Evolutionary conservation across 1,284 basidiomycete genomes (phyloP).

Genomic region (Butyriboletus appendiculatus): DNA sequence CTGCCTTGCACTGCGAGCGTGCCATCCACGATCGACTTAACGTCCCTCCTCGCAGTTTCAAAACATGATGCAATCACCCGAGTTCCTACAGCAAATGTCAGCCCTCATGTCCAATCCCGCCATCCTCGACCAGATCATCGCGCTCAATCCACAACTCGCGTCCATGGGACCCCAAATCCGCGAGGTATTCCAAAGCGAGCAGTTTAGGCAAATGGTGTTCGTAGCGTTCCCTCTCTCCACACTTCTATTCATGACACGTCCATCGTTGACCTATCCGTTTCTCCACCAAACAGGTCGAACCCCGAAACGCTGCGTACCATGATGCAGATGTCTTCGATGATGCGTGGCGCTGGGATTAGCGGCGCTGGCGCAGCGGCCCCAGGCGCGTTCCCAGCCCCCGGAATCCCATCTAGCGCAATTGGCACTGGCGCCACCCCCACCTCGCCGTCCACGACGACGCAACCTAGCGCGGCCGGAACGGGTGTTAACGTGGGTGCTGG

Average conservation of each 20-base stretch:
- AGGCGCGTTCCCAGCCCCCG: constrained; percentile 58
- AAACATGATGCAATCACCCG: constrained; percentile 80
- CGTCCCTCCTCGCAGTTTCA: constrained; percentile 56
- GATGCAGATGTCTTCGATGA: constrained; percentile 75
- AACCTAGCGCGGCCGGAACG: constrained; percentile 18
- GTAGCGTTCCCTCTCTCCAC: constrained; percentile 26
- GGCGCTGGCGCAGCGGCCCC: constrained; percentile 14
- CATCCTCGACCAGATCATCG: constrained; percentile 84
- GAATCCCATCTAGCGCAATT: constrained; percentile 36
- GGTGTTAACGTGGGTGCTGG: constrained; percentile 13
- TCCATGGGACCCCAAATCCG: constrained; percentile 81
- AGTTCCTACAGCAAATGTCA: constrained; percentile 78
- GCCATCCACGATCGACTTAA: neutral
- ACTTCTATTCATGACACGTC: neutral
- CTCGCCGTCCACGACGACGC: constrained; percentile 13
- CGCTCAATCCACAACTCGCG: constrained; percentile 77
- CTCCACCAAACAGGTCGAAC: constrained; percentile 54
- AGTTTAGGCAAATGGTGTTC: constrained; percentile 81
- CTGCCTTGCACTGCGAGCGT: neutral
- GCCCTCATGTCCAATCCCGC: constrained; percentile 76
- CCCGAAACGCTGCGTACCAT: constrained; percentile 78
- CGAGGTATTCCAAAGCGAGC: constrained; percentile 77
- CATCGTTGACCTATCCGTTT: neutral
- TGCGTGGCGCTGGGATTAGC: constrained; percentile 45
- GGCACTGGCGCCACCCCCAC: constrained; percentile 36